Evolutionary conservation across 345 rosid species (phyloP).

Genomic region (Arabidopsis arenosa): DNA sequence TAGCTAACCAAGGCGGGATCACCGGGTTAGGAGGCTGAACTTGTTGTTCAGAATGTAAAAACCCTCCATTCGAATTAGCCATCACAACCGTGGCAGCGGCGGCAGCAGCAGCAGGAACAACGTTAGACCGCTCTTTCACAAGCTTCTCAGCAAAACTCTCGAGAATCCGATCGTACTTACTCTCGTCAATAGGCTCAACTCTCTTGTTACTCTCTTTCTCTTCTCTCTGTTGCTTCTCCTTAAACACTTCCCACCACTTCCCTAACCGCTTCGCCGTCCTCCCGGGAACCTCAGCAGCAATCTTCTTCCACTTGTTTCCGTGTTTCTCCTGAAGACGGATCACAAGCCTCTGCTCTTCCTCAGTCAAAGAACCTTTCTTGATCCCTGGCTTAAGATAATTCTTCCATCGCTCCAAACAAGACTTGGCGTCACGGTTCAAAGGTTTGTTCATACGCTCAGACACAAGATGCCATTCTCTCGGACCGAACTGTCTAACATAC

Average conservation of each 20-base stretch:
- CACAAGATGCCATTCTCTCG: conserved; percentile 94
- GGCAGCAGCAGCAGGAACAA: conserved; percentile 19
- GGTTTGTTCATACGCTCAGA: conserved; percentile 91
- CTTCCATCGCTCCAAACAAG: conserved; percentile 97
- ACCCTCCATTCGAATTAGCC: conserved; percentile 80
- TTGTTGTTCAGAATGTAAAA: conserved; percentile 60
- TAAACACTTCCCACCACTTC: conserved; percentile 99
- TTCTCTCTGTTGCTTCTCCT: conserved; percentile 94
- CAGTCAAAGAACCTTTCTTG: conserved; percentile 92
- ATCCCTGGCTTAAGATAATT: conserved; percentile 98
- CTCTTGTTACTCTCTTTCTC: conserved; percentile 74
- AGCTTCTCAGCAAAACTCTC: conserved; percentile 96
- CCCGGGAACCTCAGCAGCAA: conserved; percentile 97
- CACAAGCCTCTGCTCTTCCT: conserved; percentile 93
- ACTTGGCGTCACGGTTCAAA: conserved; percentile 87
- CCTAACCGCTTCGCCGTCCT: conserved; percentile 94
- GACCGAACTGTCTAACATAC: conserved; percentile 93
- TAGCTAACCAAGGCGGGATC: conserved; percentile 91
- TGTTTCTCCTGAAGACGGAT: conserved; percentile 88
- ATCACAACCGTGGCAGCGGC: conserved; percentile 53
- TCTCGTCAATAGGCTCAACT: conserved; percentile 78
- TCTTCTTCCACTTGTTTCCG: conserved; percentile 99
- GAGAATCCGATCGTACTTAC: conserved; percentile 86
- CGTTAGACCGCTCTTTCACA: conserved; percentile 68
- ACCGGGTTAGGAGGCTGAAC: conserved; percentile 51